Base-by-base conservation (phyloP, 169 alveolate species). In the Eimeria praecox region DNA sequence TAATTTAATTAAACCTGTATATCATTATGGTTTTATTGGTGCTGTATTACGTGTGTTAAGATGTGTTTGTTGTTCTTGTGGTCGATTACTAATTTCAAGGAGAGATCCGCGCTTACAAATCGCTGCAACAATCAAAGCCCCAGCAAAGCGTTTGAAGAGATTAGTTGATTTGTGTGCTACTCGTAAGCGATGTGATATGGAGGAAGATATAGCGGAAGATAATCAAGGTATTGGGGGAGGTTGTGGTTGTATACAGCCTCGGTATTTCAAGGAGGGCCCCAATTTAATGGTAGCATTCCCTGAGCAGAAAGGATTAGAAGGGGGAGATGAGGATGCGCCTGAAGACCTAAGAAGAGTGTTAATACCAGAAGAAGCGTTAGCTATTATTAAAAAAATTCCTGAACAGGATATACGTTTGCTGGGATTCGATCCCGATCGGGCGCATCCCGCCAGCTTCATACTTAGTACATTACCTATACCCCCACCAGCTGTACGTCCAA, bases 401-500 rank as follows among this genome's bases (percentile, higher is more conserved):
- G 98, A 97, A 82, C 86, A 93, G 24, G 99, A 99, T 95, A 97
- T 98, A 97, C 95, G 95, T 66, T 93, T 98, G 66, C 97, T 99
- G 90, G 99, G 99, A n/a, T 99, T 99, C 97, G 98, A 98, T 73
- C 99, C 99, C 14, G 98, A 95, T 77, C 95, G 98, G 56, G 97
- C 99, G 35, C 97, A 98, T 62, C 99, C 99, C 5, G 98, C 99
- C 27, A 99, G 99, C 98, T 97, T 99, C 98, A 99, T 99, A 10
- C 98, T 99, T 66, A 98, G 99, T 90, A 98, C 97, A 49, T 96
- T 99, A 56, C 99, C 99, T 8, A 99, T 99, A 6, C 99, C 99
- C 86, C 99, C 99, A 0, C 99, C 99, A 0, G 98, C 99, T 78
- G 99, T 99, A 27, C 96, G 99, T 92, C 99, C 99, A 38, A 99